These are phyloP conservation scores for Chalciporus sphaerocephalus DNA, from an alignment of 768 basidiomycete genomes.

Conservation along the genomic window DNA sequence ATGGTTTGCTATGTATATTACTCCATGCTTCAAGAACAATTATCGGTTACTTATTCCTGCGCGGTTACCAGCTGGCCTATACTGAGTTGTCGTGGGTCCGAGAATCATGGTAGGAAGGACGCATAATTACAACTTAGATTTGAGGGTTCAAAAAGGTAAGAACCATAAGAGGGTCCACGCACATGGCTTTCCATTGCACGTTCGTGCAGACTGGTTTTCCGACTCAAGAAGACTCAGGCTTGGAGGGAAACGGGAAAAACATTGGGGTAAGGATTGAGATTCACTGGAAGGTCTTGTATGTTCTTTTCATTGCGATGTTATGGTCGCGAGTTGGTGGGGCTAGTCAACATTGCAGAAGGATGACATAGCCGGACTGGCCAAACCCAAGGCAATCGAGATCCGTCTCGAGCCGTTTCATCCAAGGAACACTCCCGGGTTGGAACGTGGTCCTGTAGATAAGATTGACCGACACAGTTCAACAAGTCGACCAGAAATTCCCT, in stretches of 20 bases:
- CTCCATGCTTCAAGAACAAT: conserved; percentile 2
- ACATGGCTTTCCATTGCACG: conserved; percentile 23
- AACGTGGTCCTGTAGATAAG: too few species aligned
- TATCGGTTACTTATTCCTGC: not conserved
- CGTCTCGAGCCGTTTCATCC: too few species aligned
- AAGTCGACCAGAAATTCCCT: too few species aligned
- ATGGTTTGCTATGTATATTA: conserved; percentile 21
- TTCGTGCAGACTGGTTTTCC: conserved; percentile 18
- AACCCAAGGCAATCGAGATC: conserved; percentile 32
- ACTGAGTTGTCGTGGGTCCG: too few species aligned
- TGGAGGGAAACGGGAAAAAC: conserved; percentile 16
- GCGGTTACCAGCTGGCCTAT: too few species aligned
- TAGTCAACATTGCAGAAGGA: too few species aligned
- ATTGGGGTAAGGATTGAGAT: conserved; percentile 22
- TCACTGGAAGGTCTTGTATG: conserved; percentile 37
- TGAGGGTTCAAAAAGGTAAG: not conserved
- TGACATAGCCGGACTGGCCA: too few species aligned
- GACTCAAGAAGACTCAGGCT: conserved; percentile 13
- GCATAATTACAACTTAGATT: too few species aligned
- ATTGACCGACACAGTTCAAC: too few species aligned
- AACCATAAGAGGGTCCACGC: not conserved
- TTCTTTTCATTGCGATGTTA: too few species aligned
- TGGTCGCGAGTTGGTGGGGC: too few species aligned
- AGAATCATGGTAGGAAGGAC: not conserved
- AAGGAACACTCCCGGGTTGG: too few species aligned